phyloP scores from a whole-genome alignment of 495 filamentous ascomycete genomes.

The Penicillium soppii region DNA sequence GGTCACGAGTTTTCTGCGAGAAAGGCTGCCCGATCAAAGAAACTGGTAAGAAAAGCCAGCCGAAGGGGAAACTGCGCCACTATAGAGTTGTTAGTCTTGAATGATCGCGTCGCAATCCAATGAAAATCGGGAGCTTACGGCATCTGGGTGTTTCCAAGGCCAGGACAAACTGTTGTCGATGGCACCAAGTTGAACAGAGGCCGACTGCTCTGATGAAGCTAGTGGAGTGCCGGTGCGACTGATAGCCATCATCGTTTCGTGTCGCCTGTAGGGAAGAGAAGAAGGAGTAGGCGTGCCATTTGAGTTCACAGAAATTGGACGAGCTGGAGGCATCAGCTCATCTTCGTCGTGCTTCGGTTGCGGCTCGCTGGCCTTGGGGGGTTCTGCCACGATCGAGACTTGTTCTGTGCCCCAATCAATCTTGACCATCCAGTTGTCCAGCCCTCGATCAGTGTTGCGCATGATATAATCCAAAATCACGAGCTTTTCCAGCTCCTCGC shows the following conservation, averaged over 20 bases:
- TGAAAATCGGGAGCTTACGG: slow-evolving; percentile 47
- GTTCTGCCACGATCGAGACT: slow-evolving; percentile 83
- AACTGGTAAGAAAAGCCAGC: slow-evolving; percentile 96
- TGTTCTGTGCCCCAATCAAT: slow-evolving; percentile 81
- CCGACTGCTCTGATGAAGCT: slow-evolving; percentile 43
- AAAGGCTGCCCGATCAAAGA: slow-evolving; percentile 96
- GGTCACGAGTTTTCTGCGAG: slow-evolving; percentile 84
- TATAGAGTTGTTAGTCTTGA: slow-evolving; percentile 29
- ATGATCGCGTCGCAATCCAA: not conserved
- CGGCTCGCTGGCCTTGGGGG: slow-evolving; percentile 61
- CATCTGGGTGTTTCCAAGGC: slow-evolving; percentile 99
- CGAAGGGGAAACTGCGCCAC: slow-evolving; percentile 93
- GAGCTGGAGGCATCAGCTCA: slow-evolving; percentile 52
- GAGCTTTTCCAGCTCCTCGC: slow-evolving; percentile 94
- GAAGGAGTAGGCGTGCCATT: slow-evolving; percentile 33
- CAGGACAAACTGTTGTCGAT: slow-evolving; percentile 98
- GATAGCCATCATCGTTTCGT: slow-evolving; percentile 80
- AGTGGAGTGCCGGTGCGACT: slow-evolving; percentile 60
- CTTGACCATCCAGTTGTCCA: slow-evolving; percentile 99
- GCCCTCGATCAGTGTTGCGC: slow-evolving; percentile 94
- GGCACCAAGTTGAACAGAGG: slow-evolving; percentile 77
- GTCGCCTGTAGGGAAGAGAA: slow-evolving; percentile 69
- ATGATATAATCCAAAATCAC: slow-evolving; percentile 99
- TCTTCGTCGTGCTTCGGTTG: slow-evolving; percentile 45
- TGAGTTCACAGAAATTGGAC: slow-evolving; percentile 54